These are phyloP conservation scores for Mrakia blollopis DNA, from an alignment of 768 basidiomycete genomes.

Conservation along the genomic window DNA sequence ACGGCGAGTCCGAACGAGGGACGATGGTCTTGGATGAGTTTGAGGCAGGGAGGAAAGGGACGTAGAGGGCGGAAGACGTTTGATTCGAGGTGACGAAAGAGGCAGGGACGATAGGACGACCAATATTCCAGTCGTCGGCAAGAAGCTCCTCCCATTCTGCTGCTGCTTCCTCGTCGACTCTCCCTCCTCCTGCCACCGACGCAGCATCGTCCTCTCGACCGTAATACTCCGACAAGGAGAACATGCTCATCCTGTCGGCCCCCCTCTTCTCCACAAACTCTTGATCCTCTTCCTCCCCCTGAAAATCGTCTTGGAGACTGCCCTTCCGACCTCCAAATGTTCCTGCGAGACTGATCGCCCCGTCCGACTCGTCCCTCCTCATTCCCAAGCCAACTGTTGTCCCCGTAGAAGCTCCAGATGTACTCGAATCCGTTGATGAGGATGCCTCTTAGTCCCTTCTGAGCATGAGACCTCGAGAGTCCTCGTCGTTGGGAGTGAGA, in stretches of 20 bases:
- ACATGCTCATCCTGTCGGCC: conserved; percentile 1
- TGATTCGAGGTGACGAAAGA: not conserved
- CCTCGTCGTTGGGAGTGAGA: not conserved
- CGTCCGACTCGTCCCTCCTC: not conserved
- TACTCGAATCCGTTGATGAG: not conserved
- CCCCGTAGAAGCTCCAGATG: not conserved
- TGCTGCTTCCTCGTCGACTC: not conserved
- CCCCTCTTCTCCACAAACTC: not conserved
- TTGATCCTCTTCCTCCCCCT: not conserved
- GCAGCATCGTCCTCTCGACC: not conserved
- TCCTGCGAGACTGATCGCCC: not conserved
- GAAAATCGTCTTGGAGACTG: not conserved
- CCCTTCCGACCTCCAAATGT: not conserved
- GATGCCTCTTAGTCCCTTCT: not conserved
- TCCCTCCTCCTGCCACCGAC: too few relatives aligned
- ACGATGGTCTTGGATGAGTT: conserved; percentile 8
- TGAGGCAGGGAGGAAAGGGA: not conserved
- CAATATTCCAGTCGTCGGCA: not conserved
- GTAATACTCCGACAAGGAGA: conserved; percentile 10
- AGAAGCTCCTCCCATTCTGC: not conserved
- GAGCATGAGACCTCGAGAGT: not conserved
- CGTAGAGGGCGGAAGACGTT: not conserved
- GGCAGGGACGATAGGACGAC: not conserved
- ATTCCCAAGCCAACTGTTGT: not conserved
- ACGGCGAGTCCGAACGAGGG: not conserved